Conservation (phyloP, 768 basidiomycete genomes). For the Pulveroboletus sp. region DNA sequence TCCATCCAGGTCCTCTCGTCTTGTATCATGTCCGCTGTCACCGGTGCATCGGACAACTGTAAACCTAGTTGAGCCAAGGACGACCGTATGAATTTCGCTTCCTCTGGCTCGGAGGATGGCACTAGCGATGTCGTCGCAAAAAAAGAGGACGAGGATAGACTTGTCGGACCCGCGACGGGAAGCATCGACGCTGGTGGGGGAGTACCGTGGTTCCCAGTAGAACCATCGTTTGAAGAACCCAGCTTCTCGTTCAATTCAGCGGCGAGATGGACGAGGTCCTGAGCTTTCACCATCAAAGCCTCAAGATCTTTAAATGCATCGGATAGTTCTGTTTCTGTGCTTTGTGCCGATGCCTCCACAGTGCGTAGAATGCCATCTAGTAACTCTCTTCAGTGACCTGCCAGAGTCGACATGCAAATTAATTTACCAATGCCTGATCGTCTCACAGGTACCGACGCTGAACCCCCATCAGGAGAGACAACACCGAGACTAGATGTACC, state of each 20-base stretch:
- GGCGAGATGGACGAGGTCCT: slow-evolving; percentile 89
- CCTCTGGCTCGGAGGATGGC: slow-evolving; percentile 62
- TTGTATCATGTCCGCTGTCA: slow-evolving; percentile 84
- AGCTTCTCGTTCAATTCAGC: slow-evolving; percentile 83
- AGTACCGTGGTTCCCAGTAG: background rate
- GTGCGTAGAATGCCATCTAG: slow-evolving; percentile 78
- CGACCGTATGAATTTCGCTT: slow-evolving; percentile 81
- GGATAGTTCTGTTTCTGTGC: slow-evolving; percentile 59
- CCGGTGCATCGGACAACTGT: slow-evolving; percentile 69
- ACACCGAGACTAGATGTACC: slow-evolving; percentile 21
- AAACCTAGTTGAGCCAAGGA: slow-evolving; percentile 90
- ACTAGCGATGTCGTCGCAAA: slow-evolving; percentile 31
- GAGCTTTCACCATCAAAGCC: slow-evolving; percentile 84
- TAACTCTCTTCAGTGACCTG: slow-evolving; percentile 5
- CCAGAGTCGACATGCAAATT: background rate
- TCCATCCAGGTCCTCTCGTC: slow-evolving; percentile 79
- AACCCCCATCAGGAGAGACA: slow-evolving; percentile 14
- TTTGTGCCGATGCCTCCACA: slow-evolving; percentile 65
- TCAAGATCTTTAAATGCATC: slow-evolving; percentile 86
- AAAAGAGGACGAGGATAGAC: slow-evolving; percentile 19
- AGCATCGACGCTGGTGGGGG: slow-evolving; percentile 16
- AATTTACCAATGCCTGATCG: slow-evolving; percentile 29
- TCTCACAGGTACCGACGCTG: slow-evolving; percentile 17
- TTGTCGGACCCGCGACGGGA: slow-evolving; percentile 18
- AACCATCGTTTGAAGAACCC: slow-evolving; percentile 38